These are phyloP conservation scores for Inonotus hispidus DNA, from an alignment of 1,284 basidiomycete species.

Conservation along the genomic window DNA sequence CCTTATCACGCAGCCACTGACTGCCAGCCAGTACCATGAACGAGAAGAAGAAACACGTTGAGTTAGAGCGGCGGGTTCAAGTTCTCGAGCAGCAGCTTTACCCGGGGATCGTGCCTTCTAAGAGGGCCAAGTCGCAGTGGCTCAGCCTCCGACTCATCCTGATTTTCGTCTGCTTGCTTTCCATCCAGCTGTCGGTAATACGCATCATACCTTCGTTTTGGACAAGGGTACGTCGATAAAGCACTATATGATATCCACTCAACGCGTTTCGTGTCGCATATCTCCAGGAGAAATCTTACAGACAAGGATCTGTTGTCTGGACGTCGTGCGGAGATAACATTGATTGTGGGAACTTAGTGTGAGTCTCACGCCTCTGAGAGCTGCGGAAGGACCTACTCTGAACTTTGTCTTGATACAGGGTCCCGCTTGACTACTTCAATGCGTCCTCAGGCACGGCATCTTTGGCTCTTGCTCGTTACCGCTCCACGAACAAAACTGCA, in stretches of 20 bases:
- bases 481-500: slow-evolving; percentile 20
- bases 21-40: no score
- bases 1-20: no score
- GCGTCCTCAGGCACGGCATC: slow-evolving; percentile 17
- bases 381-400: neutral
- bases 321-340: slow-evolving; percentile 17
- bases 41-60: neutral
- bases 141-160: neutral
- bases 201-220: neutral
- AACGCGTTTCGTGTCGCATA: neutral
- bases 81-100: neutral
- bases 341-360: slow-evolving; percentile 18
- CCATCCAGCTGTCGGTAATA: neutral
- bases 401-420: slow-evolving; percentile 8
- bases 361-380: neutral
- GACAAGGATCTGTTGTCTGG: slow-evolving; percentile 14
- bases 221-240: neutral
- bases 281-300: neutral
- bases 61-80: neutral
- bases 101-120: neutral
- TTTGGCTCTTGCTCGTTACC: slow-evolving; percentile 21
- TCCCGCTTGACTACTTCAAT: slow-evolving; percentile 22
- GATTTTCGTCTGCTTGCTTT: neutral
- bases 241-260: neutral
- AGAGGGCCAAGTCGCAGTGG: neutral